Evolutionary conservation across 1,284 basidiomycete species (phyloP).

Genomic region (Kwoniella shivajii): DNA sequence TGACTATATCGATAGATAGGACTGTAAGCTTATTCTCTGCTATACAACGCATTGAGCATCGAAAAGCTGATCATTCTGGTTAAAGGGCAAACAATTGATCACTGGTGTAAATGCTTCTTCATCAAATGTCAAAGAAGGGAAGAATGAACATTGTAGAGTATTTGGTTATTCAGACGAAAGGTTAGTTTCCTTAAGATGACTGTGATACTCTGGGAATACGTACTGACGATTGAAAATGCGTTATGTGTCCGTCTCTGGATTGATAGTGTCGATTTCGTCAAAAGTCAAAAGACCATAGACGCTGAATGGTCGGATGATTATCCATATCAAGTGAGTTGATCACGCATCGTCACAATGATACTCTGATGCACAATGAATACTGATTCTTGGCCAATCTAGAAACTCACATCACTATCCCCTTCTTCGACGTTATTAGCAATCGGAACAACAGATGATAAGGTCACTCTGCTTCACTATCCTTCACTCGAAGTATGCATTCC

Average conservation of each 20-base stretch:
- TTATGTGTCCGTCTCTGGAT: neutral
- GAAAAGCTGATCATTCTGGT: neutral
- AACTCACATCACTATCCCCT: conserved; percentile 48
- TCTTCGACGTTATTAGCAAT: conserved; percentile 37
- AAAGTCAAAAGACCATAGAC: conserved; percentile 65
- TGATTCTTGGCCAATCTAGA: conserved; percentile 28
- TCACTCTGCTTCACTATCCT: conserved; percentile 70
- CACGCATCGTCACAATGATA: neutral
- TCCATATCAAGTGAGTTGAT: conserved; percentile 74
- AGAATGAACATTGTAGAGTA: conserved; percentile 80
- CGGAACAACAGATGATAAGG: conserved; percentile 50
- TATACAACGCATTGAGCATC: neutral
- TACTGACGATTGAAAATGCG: too few relatives aligned
- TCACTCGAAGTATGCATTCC: conserved; percentile 64
- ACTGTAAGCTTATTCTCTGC: conserved; percentile 56
- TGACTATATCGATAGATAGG: conserved; percentile 78
- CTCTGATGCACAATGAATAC: neutral
- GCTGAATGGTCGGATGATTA: conserved; percentile 70
- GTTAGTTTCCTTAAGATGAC: conserved; percentile 51
- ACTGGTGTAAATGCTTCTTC: conserved; percentile 82
- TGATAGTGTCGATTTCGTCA: conserved; percentile 61
- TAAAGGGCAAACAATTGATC: conserved; percentile 61
- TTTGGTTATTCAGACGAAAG: conserved; percentile 65
- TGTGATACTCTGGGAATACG: too few relatives aligned
- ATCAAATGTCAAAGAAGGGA: conserved; percentile 64